phyloP scores from a whole-genome alignment of 139 green algal species.

The Tetraselmis chui region DNA sequence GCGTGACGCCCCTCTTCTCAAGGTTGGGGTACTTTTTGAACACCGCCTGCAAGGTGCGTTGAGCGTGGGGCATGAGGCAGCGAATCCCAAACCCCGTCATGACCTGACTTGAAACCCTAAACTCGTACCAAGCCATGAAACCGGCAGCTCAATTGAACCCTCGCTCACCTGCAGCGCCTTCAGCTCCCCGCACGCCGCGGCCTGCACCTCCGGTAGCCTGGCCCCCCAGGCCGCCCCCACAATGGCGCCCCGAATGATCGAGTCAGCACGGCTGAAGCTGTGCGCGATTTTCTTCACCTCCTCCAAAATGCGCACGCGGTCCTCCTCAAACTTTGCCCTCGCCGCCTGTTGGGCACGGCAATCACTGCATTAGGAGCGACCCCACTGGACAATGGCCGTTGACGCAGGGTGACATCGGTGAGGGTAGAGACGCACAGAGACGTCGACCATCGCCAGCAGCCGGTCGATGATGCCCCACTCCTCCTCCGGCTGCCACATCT shows the following conservation, averaged over 20 bases:
- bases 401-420: too few relatives aligned
- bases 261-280: not conserved
- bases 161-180: not conserved
- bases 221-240: not conserved
- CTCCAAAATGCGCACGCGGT: not conserved
- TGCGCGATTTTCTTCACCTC: not conserved
- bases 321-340: not conserved
- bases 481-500: not conserved
- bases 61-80: too few relatives aligned
- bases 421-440: not conserved
- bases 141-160: too few relatives aligned
- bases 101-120: too few relatives aligned
- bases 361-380: too few relatives aligned
- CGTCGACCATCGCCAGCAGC: not conserved
- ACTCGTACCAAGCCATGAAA: too few relatives aligned
- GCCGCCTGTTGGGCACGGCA: not conserved
- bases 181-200: not conserved
- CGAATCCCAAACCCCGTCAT: too few relatives aligned
- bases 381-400: too few relatives aligned
- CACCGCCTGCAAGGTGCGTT: too few relatives aligned
- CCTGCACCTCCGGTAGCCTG: not conserved
- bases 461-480: not conserved
- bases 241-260: not conserved
- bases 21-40: not conserved
- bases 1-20: not conserved